Conservation (phyloP, 1,284 basidiomycete species). For the Pseudozyma hubeiensis region DNA sequence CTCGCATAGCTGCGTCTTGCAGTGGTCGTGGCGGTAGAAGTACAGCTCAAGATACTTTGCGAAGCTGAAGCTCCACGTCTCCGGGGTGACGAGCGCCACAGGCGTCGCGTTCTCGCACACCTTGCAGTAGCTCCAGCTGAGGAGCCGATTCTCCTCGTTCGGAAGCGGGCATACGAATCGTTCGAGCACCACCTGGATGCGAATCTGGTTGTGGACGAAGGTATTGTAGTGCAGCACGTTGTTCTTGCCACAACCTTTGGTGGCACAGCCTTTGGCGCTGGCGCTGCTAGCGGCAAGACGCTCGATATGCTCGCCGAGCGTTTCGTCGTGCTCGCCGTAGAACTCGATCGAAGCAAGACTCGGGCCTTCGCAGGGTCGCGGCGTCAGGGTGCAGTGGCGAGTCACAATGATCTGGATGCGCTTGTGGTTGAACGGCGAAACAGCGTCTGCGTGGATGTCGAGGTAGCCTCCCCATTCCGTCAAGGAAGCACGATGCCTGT, state of each 20-base stretch:
- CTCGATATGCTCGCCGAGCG: constrained; percentile 91
- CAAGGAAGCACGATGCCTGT: constrained; percentile 37
- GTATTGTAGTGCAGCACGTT: constrained; percentile 86
- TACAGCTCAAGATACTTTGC: constrained; percentile 91
- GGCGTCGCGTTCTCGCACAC: constrained; percentile 73
- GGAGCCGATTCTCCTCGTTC: constrained; percentile 77
- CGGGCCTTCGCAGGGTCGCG: constrained; percentile 71
- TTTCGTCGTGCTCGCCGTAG: constrained; percentile 91
- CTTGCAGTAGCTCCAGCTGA: constrained; percentile 92
- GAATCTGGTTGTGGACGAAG: constrained; percentile 87
- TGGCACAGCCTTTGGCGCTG: constrained; percentile 77
- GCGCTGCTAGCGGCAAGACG: constrained; percentile 79
- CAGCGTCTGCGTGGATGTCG: constrained; percentile 73
- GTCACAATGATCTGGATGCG: constrained; percentile 82
- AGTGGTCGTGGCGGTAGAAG: constrained; percentile 86
- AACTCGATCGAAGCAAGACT: constrained; percentile 81
- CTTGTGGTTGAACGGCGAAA: constrained; percentile 89
- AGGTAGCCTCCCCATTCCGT: constrained; percentile 52
- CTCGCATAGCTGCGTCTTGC: constrained; percentile 80
- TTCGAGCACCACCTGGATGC: constrained; percentile 77
- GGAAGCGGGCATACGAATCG: constrained; percentile 68
- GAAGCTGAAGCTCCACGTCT: constrained; percentile 92
- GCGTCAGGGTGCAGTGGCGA: constrained; percentile 76
- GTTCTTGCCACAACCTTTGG: constrained; percentile 84
- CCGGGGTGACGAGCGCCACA: constrained; percentile 88